Evolutionary conservation across 139 green algal genomes (phyloP).

Genomic region (Nannochloris sp.): DNA sequence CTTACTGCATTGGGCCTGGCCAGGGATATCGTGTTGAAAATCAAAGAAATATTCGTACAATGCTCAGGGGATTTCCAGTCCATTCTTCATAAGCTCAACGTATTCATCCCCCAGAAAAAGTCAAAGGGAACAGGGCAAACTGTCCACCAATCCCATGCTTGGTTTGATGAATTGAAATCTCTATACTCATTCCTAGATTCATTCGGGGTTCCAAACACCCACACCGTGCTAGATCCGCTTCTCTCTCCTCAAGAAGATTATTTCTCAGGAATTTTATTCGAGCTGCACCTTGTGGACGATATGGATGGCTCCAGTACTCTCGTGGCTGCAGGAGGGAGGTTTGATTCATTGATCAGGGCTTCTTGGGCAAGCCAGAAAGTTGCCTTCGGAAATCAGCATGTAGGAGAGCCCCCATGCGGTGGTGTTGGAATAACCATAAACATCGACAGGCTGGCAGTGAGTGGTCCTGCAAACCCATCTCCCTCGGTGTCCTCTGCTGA

Average conservation of each 20-base stretch:
- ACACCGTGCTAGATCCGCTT: slow-evolving; percentile 63
- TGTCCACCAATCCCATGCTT: slow-evolving; percentile 5
- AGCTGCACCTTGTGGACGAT: slow-evolving; percentile 39
- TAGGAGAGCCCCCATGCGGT: slow-evolving; percentile 8
- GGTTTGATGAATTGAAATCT: slow-evolving; percentile 13
- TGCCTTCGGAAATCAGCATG: not conserved
- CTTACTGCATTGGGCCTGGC: slow-evolving; percentile 57
- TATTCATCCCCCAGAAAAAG: not conserved
- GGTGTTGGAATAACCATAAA: slow-evolving; percentile 60
- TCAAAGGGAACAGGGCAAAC: slow-evolving; percentile 4
- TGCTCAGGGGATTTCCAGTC: slow-evolving; percentile 29
- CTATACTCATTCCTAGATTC: slow-evolving; percentile 30
- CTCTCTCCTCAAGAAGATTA: slow-evolving; percentile 61
- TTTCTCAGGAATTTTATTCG: slow-evolving; percentile 56
- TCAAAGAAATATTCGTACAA: slow-evolving; percentile 46
- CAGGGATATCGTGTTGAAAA: slow-evolving; percentile 34
- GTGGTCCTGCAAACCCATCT: slow-evolving; percentile 8
- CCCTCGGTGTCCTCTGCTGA: slow-evolving; percentile 33
- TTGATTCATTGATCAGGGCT: slow-evolving; percentile 53
- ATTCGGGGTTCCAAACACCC: slow-evolving; percentile 40
- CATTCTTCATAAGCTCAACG: slow-evolving; percentile 13
- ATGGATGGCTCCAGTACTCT: slow-evolving; percentile 17
- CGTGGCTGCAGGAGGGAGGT: slow-evolving; percentile 52
- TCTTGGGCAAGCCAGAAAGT: slow-evolving; percentile 53
- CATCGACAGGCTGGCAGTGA: slow-evolving; percentile 40